Percentiles rank a stretch among this genome's conserved stretches.
Conservation (phyloP, 1,139 yeast genomes). For the Kodamaea plutei region DNA sequence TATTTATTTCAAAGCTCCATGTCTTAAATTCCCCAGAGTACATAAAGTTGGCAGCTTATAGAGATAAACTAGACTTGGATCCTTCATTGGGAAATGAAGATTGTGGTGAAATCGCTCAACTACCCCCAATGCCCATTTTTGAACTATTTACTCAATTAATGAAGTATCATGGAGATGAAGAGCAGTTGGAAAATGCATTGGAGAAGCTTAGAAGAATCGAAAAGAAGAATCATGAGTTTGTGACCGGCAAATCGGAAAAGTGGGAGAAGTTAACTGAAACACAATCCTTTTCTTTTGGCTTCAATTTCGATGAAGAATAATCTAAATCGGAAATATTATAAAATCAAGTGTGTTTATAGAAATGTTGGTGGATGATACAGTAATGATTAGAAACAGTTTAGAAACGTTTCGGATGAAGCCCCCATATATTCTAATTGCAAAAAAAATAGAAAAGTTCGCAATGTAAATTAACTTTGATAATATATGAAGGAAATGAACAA, state of each 20-base stretch:
- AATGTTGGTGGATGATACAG: too few species aligned
- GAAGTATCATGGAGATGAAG: constrained; percentile 27
- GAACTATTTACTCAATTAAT: constrained; percentile 52
- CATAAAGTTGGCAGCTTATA: constrained; percentile 16
- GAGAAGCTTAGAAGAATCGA: constrained; percentile 27
- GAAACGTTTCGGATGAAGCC: too few species aligned
- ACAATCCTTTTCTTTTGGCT: constrained; percentile 29
- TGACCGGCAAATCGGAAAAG: constrained; percentile 18
- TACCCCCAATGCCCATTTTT: constrained; percentile 52
- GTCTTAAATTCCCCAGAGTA: constrained; percentile 29
- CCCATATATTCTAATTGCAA: too few species aligned
- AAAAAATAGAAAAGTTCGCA: too few species aligned
- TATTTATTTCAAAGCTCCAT: constrained; percentile 17
- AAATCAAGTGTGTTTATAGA: too few species aligned
- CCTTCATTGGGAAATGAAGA: constrained; percentile 33
- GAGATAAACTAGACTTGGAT: constrained; percentile 17
- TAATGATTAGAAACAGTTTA: too few species aligned
- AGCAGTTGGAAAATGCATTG: constrained; percentile 31
- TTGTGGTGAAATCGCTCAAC: constrained; percentile 37
- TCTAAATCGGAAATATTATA: too few species aligned
- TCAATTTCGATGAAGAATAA: constrained; percentile 19
- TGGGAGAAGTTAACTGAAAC: constrained; percentile 19
- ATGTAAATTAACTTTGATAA: too few species aligned
- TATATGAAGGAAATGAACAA: too few species aligned
- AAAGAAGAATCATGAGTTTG: constrained; percentile 17